Evolutionary conservation across 768 basidiomycete species (phyloP), one percentile per base, ranked within the genome.

Genomic region (Suillus cothurnatus): DNA sequence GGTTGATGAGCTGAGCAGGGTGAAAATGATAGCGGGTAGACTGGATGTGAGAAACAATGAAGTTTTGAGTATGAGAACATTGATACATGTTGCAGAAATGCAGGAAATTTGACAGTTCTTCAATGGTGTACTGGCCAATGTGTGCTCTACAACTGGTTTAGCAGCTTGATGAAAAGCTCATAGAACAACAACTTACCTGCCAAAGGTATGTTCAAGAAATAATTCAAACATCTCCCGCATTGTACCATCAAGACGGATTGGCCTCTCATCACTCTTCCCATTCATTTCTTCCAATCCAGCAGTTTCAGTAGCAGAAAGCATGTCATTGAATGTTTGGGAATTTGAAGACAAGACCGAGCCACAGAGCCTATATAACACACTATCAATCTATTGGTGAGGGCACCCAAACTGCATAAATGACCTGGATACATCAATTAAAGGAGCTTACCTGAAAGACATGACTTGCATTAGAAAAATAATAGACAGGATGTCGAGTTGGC

Each of bases 1-100:
- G 59, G 36, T 47, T 12, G 11, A 61, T 39, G 39, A 61, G 59
- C 49, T 61, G 43, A 26, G 39, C 19, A 4, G 64, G 59, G 34
- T 65, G 34, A 23, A 61, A 61, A 55, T 36, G 64, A 49, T n/a
- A 45, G 5, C 1, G 41, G 7, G 21, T 39, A 23, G 41, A 12
- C 1, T 47, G 28, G 26, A 61, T 39, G 36, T 15, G 17, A 6
- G 41, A 41, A 43, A 61, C 3, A 1, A 34, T n/a, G 2, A 55
- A 62, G 19, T 49, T 26, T 9, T 4, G 11, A 4, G 9, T 38
- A 17, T 39, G 58, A 23, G 58, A 43, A 7, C 61, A 61, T 32
- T 61, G 45, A 0, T 26, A 55, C 23, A 26, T 31, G 17, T 53
- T 17, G 9, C 52, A 53, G 26, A 53, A 53, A 12, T 53, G 28